Percentiles rank a stretch among this genome's conserved stretches.
Evolutionary conservation across 371 early-diverging fungal genomes (phyloP).

Genomic region (Haplosporangium sp.): DNA sequence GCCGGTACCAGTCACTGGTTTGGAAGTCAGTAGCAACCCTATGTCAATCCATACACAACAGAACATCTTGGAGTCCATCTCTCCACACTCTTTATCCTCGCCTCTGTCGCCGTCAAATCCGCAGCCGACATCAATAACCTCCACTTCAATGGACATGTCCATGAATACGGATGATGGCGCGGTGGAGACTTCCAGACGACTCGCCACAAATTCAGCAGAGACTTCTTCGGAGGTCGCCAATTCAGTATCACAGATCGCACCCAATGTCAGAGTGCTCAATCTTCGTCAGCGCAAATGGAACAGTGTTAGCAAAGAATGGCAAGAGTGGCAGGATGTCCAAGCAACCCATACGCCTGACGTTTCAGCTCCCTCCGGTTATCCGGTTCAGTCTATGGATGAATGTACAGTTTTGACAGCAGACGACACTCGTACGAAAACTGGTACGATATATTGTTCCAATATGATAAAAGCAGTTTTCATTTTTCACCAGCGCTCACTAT

Average conservation of each 20-base stretch:
- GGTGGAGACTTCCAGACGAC: not conserved
- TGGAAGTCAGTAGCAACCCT: no score
- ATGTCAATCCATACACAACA: not conserved
- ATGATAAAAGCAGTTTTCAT: no score
- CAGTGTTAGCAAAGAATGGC: slow-evolving; percentile 44
- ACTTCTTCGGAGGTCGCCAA: not conserved
- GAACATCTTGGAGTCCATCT: not conserved
- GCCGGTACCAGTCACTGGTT: not conserved
- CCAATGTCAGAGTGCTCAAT: slow-evolving; percentile 23
- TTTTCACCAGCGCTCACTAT: no score
- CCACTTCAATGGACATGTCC: slow-evolving; percentile 5
- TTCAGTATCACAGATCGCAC: not conserved
- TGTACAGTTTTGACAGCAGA: not conserved
- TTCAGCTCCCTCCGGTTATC: not conserved
- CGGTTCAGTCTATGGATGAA: not conserved
- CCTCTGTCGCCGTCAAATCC: slow-evolving; percentile 29
- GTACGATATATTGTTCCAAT: no score
- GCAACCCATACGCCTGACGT: slow-evolving; percentile 30
- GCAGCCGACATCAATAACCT: not conserved
- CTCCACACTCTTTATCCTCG: slow-evolving; percentile 8
- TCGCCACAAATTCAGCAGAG: not conserved
- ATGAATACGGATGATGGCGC: slow-evolving; percentile 19
- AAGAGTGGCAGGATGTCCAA: slow-evolving; percentile 53
- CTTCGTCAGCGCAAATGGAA: slow-evolving; percentile 54
- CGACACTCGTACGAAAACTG: no score